These are phyloP conservation scores for Cladorrhinum sp. DNA, from an alignment of 2,329 filamentous ascomycete genomes.

Conservation along the genomic window DNA sequence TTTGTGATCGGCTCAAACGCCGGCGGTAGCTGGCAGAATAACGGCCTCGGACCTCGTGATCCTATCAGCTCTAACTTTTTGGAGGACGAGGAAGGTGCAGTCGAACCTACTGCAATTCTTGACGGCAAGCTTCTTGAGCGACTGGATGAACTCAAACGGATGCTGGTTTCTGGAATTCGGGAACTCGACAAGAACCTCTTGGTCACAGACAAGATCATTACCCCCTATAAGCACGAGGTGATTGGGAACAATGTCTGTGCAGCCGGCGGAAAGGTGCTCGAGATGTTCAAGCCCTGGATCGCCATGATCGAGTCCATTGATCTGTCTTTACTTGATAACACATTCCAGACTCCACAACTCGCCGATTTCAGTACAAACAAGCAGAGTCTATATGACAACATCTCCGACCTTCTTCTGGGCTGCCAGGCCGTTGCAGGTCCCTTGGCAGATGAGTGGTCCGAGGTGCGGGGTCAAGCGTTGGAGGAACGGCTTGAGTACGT, in stretches of 20 bases:
- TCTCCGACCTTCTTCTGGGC: constrained; percentile 81
- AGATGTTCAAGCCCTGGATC: constrained; percentile 87
- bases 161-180: constrained; percentile 81
- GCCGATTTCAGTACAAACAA: constrained; percentile 87
- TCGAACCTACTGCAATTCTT: constrained; percentile 70
- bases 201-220: constrained; percentile 77
- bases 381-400: constrained; percentile 88
- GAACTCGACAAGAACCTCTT: constrained; percentile 82
- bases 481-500: constrained; percentile 84
- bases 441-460: constrained; percentile 91
- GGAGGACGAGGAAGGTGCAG: constrained; percentile 71
- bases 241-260: constrained; percentile 80
- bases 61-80: constrained; percentile 78
- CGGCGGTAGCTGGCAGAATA: constrained; percentile 86
- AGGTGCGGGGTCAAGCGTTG: constrained; percentile 83
- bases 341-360: constrained; percentile 79
- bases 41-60: constrained; percentile 62
- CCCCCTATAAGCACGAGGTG: constrained; percentile 70
- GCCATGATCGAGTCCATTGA: constrained; percentile 89
- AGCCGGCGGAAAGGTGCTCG: constrained; percentile 75
- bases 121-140: constrained; percentile 77
- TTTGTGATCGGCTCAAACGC: constrained; percentile 83
- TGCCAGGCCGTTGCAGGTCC: constrained; percentile 92
- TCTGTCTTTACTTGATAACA: constrained; percentile 72
- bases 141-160: constrained; percentile 79